These are phyloP conservation scores for Penicillium roqueforti DNA, from an alignment of 495 filamentous ascomycete genomes.

Conservation along the genomic window DNA sequence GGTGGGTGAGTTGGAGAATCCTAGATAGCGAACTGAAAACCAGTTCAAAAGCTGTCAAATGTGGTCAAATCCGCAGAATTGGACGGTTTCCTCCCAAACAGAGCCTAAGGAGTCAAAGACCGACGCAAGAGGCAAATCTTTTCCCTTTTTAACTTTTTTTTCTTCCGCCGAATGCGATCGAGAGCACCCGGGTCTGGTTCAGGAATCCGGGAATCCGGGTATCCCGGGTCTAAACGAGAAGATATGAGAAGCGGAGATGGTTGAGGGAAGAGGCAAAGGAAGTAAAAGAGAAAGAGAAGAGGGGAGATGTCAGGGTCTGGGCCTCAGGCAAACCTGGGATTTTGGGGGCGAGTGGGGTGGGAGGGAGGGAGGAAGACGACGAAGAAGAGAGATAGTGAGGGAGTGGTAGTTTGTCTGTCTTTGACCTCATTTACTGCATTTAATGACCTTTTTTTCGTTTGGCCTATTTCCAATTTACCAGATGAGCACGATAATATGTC, in stretches of 20 bases:
- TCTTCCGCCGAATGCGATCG: conserved; percentile 25
- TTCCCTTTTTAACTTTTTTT: conserved; percentile 19
- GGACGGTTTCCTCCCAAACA: not conserved
- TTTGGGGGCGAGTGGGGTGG: conserved; percentile 9
- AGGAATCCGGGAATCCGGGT: not conserved
- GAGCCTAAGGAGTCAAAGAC: conserved; percentile 2
- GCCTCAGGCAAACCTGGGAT: conserved; percentile 7
- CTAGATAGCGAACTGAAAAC: not conserved
- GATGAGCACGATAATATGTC: not conserved
- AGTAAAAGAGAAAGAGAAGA: conserved; percentile 9
- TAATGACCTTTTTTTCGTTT: too few relatives aligned
- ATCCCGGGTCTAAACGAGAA: not conserved
- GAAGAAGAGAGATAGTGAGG: too few relatives aligned
- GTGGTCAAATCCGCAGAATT: not conserved
- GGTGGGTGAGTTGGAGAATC: not conserved
- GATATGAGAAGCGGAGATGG: not conserved
- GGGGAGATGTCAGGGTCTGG: conserved; percentile 8
- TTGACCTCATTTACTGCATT: not conserved
- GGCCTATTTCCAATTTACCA: not conserved
- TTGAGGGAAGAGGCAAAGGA: conserved; percentile 10
- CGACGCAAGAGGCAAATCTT: conserved; percentile 32
- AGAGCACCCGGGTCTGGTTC: conserved; percentile 9
- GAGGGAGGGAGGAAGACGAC: not conserved
- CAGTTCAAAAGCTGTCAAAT: not conserved
- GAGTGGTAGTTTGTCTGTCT: not conserved